Evolutionary conservation across 192 early-diverging fungal genomes (phyloP), one percentile per base, ranked within the genome.

Genomic region (Phlyctochytrium planicorne): DNA sequence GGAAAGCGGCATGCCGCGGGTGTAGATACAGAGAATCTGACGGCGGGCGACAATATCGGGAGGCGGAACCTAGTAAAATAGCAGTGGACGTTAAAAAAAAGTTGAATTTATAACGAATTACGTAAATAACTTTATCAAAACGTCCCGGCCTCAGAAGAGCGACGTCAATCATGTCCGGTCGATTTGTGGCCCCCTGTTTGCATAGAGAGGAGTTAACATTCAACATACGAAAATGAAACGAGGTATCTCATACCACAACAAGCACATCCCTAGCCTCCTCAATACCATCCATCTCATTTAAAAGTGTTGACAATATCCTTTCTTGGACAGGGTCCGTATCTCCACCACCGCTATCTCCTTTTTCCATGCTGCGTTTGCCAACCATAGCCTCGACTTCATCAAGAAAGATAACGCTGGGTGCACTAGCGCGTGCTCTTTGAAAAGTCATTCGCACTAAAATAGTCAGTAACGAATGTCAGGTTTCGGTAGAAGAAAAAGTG

Each of bases 281-380:
- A 17, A 99, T 91, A 33, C 97, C 97, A 73, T 99, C 97, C 90
- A 99, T 95, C 76, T 99, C 97, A 69, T 99, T 99, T 71, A 90
- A 68, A 32, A 91, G 75, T 10, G 82, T 91, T 12, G 92, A 95
- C 12, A 99, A 81, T 0, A 98, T 87, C 20, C 95, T 86, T 67
- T 96, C 91, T 71, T 90, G 90, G 0, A 95, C 90, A 0, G 94
- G 87, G n/a, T 90, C 91, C 29, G 60, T 55, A 2, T 4, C 33
- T n/a, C 69, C 69, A n/a, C n/a, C n/a, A 24, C 80, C 78, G 25
- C 80, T 82, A 10, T 80, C 79, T 23, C 78, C 71, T 10, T 61
- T 62, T 25, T 56, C 61, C 31, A 87, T 78, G 32, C 81, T 82
- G 3, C 96, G 78, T 71, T 91, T 94, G 1, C 97, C 97, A 0